Base-by-base conservation (phyloP, 1,284 basidiomycete species). In the Tilletiopsis washingtonensis region DNA sequence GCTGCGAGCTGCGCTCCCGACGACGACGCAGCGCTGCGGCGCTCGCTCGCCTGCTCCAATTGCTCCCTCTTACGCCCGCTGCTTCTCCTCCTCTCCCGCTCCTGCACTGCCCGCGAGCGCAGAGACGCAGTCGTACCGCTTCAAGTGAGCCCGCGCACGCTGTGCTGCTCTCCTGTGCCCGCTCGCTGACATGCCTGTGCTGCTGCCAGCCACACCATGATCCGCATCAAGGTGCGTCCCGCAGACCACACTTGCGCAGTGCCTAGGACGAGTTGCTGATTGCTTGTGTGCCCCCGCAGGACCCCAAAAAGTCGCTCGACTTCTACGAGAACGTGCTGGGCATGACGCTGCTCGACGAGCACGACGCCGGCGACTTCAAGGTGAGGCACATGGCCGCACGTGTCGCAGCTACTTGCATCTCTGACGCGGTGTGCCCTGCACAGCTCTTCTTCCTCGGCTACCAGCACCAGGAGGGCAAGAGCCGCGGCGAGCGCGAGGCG, bases 361-460 rank as follows among this genome's bases (percentile, higher is more conserved):
- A 67, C 59, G 54, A 67, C n/a, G 65, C 43, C 25, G 58, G 44
- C 34, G 80, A 81, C 61, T 89, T 87, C 73, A 85, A 83, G n/a
- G n/a, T n/a, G n/a, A n/a, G n/a, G n/a, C n/a, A n/a, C n/a, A n/a
- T n/a, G n/a, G n/a, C n/a, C n/a, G n/a, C n/a, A n/a, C n/a, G n/a
- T n/a, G n/a, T n/a, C n/a, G n/a, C n/a, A n/a, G n/a, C n/a, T n/a
- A n/a, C n/a, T n/a, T n/a, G n/a, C n/a, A n/a, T n/a, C n/a, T n/a
- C n/a, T n/a, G n/a, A n/a, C n/a, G n/a, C n/a, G n/a, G n/a, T n/a
- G n/a, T n/a, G n/a, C n/a, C n/a, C n/a, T n/a, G n/a, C n/a, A n/a
- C n/a, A n/a, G 0, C 78, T 88, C 23, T 89, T 88, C 75, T 90
- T 88, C 77, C 80, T 90, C 43, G 85, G 80, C 24, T 89, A 81